These are phyloP conservation scores for Alternaria sp. DNA, from an alignment of 2,329 filamentous ascomycete genomes.

Conservation along the genomic window DNA sequence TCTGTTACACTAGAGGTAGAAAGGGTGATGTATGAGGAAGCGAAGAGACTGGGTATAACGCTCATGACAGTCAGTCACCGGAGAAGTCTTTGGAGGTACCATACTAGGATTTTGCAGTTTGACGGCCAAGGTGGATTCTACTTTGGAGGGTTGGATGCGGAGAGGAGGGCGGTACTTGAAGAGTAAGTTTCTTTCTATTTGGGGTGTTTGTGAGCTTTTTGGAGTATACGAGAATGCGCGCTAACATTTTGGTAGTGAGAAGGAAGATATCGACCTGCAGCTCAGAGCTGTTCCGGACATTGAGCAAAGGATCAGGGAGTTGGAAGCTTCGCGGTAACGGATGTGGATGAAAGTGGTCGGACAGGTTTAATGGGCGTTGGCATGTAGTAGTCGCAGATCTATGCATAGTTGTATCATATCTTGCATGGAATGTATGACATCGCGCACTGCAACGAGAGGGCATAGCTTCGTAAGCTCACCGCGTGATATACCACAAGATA, in stretches of 20 bases:
- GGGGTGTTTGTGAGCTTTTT: background rate
- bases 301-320: slow-evolving; percentile 81
- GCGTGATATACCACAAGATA: background rate
- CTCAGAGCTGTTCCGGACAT: slow-evolving; percentile 86
- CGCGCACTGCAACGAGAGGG: background rate
- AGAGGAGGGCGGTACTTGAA: slow-evolving; percentile 81
- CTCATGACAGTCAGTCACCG: slow-evolving; percentile 96
- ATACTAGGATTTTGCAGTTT: slow-evolving; percentile 92
- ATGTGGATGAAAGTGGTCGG: background rate
- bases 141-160: slow-evolving; percentile 88
- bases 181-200: slow-evolving; percentile 61
- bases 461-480: background rate
- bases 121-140: slow-evolving; percentile 92
- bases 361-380: background rate
- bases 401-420: background rate
- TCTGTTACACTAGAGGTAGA: slow-evolving; percentile 95
- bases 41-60: slow-evolving; percentile 88
- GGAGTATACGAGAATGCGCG: background rate
- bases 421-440: background rate
- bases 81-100: slow-evolving; percentile 94
- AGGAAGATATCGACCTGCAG: slow-evolving; percentile 87
- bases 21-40: slow-evolving; percentile 95
- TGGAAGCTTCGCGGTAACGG: slow-evolving; percentile 55
- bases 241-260: slow-evolving; percentile 64
- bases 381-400: background rate